Base-by-base conservation (phyloP, 2,329 filamentous ascomycete species). In the Apiospora rasikravindrae region DNA sequence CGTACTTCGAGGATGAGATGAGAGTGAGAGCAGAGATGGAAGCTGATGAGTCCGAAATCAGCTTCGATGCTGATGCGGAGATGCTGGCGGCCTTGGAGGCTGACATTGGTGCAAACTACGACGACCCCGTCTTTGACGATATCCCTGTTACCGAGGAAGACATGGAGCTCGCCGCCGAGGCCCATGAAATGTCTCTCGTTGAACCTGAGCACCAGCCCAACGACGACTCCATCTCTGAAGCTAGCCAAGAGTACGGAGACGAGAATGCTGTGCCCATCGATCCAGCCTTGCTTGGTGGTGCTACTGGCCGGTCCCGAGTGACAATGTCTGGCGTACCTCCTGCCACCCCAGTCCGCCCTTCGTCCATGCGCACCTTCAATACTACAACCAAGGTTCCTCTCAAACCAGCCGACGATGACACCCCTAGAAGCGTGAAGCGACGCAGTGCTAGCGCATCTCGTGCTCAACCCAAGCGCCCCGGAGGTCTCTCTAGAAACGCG, bases 301-400 rank as follows among this genome's bases (percentile, higher is more conserved):
- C 75, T 33, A 75, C 73, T 29, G 69, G 74, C 7, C 73, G 75
- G 22, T 71, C 76, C 67, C 69, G 49, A 37, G 44, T 73, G 71
- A 44, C 70, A 16, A 47, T 69, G 73, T 79, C 72, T 47, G 78
- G 71, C 53, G 80, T 83, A 1, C 79, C 80, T 2, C 89, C 88
- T 1, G 82, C 85, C 10, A 93, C 91, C 1, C 91, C 91, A 0
- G 82, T 86, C 69, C 87, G 89, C 22, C 72, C 77, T 13, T 81
- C 83, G 0, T 77, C 85, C n/a, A 83, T 81, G n/a, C 85, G 86
- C 71, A 84, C 87, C n/a, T 89, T 92, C 74, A 89, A 93, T 80
- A 95, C 93, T 0, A 90, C 93, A 0, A 93, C 92, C 37, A 95
- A 95, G 82, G 90, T 95, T 5, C 93, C 93, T 1, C 83, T 95